phyloP scores from a whole-genome alignment of 495 filamentous ascomycete species.

The Lepraria neglecta region DNA sequence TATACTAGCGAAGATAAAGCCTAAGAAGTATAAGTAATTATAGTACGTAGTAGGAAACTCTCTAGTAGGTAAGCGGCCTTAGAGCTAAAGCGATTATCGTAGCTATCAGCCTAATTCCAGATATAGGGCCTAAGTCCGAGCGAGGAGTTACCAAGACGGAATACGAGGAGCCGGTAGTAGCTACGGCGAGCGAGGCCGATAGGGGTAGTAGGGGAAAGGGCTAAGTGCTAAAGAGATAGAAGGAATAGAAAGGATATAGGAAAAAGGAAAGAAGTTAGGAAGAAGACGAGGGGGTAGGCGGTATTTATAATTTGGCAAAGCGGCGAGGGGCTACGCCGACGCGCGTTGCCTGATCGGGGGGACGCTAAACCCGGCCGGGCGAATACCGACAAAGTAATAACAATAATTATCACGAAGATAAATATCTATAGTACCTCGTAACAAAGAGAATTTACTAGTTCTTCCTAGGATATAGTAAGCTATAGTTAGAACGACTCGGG shows the following conservation, averaged over 20 bases:
- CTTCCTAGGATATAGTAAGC: no score
- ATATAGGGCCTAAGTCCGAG: not conserved
- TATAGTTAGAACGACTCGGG: no score
- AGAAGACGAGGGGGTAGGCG: not conserved
- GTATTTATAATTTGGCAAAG: constrained; percentile 1
- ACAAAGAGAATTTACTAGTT: no score
- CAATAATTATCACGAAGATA: no score
- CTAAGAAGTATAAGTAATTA: not conserved
- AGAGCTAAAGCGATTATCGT: not conserved
- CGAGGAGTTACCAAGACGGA: no score
- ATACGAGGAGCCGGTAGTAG: no score
- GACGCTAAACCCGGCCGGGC: constrained; percentile 1
- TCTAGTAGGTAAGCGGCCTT: not conserved
- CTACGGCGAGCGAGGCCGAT: no score
- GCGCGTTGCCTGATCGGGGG: not conserved
- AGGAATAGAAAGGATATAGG: not conserved
- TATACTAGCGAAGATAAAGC: not conserved
- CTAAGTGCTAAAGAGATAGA: not conserved
- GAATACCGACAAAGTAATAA: not conserved
- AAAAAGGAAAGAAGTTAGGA: not conserved
- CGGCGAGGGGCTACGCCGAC: not conserved
- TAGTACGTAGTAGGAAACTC: not conserved
- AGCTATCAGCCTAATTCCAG: not conserved
- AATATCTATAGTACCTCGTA: no score
- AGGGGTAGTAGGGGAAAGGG: not conserved